Base-by-base conservation (phyloP, 179 eudicot genomes). In the Vitellaria paradoxa region DNA sequence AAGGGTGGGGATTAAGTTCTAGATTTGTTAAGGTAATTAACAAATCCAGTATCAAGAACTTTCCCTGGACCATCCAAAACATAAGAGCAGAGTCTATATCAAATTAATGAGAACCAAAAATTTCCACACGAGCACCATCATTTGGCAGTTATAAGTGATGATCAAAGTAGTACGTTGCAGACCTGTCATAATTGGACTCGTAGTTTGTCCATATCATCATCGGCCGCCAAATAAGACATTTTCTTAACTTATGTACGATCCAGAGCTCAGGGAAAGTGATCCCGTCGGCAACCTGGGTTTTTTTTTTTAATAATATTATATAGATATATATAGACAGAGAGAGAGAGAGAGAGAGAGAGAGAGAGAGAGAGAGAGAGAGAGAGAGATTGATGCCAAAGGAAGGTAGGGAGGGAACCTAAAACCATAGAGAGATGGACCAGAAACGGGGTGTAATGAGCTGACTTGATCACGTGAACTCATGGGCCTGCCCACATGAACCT, bases 341-440 rank as follows among this genome's bases (percentile, higher is more conserved):
- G n/a, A n/a, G n/a, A n/a, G n/a, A n/a, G n/a, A n/a, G n/a, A n/a
- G n/a, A n/a, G n/a, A n/a, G n/a, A n/a, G n/a, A 13, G n/a, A 11
- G 73, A 42, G 70, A 12, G 23, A 49, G 49, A n/a, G 1, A 24
- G 71, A 7, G 18, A 30, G 13, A 17, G 71, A 17, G 4, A n/a
- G n/a, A 42, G 20, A 17, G 24, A 49, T 15, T 7, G 60, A 72
- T 55, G 64, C 15, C 47, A 53, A 15, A 8, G 21, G 75, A 0
- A 4, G 4, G 6, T 52, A 24, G 61, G 45, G 74, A 24, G 45
- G 73, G 61, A 60, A 24, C 73, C 75, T 72, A 56, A 72, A 23
- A 30, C 64, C 15, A 9, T 72, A 72, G 62, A 4, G 64, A 17
- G 11, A 70, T 53, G 75, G 75, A 55, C 75, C 75, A 55, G 6